Conservation (phyloP, 1,284 basidiomycete genomes). For the Fomitopsis pinicola region DNA sequence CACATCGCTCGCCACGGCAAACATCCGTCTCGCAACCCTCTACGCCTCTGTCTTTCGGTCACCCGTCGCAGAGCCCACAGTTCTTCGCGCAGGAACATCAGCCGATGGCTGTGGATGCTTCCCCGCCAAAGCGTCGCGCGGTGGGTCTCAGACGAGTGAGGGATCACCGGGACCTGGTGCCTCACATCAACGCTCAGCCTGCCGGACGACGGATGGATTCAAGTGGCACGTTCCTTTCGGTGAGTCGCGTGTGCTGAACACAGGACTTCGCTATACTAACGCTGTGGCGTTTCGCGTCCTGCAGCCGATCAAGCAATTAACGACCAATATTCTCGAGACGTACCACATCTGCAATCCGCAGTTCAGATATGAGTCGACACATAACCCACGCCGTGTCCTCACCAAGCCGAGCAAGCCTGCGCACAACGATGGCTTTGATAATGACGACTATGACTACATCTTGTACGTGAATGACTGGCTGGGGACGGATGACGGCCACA, state of each 20-base stretch:
- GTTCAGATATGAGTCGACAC: constrained; percentile 89
- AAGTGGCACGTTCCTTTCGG: constrained; percentile 62
- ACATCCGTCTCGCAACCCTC: constrained; percentile 57
- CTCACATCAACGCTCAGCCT: constrained; percentile 56
- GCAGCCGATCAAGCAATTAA: constrained; percentile 85
- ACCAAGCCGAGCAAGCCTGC: constrained; percentile 94
- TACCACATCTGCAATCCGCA: constrained; percentile 90
- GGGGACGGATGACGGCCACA: constrained; percentile 86
- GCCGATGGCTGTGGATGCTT: constrained; percentile 64
- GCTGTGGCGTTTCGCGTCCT: constrained; percentile 9
- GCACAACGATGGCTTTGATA: constrained; percentile 94
- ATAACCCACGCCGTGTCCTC: constrained; percentile 90
- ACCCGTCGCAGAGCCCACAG: constrained; percentile 42
- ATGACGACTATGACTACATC: constrained; percentile 97
- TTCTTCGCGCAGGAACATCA: constrained; percentile 59
- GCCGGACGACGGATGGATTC: constrained; percentile 62
- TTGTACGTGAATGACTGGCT: constrained; percentile 96
- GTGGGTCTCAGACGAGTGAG: constrained; percentile 70
- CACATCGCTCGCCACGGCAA: constrained; percentile 43
- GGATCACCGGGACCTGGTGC: constrained; percentile 65
- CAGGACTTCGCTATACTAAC: constrained; percentile 7
- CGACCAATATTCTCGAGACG: constrained; percentile 82
- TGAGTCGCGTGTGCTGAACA: constrained; percentile 30
- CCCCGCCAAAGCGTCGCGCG: constrained; percentile 63
- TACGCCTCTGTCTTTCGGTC: constrained; percentile 64